These are phyloP conservation scores for Micromonas commoda DNA, from an alignment of 139 green algal species.

Conservation along the genomic window DNA sequence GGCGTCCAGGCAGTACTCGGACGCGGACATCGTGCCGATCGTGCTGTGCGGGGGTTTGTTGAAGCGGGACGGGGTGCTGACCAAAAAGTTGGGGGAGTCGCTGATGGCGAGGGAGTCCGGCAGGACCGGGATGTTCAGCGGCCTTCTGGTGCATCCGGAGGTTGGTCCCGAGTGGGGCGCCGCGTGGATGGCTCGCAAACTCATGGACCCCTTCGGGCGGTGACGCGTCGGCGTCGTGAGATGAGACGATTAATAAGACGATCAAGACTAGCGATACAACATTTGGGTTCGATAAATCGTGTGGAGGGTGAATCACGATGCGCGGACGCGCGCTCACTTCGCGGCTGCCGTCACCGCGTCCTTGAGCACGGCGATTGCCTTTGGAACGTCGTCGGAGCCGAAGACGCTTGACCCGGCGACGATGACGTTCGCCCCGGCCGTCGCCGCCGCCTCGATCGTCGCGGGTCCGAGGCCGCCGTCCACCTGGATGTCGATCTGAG, in stretches of 20 bases:
- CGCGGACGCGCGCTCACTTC: too few species aligned
- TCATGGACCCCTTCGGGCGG: neutral
- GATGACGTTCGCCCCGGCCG: conserved; percentile 75
- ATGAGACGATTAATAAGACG: too few species aligned
- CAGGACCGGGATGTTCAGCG: neutral
- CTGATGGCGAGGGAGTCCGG: neutral
- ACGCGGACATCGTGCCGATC: too few species aligned
- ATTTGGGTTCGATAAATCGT: too few species aligned
- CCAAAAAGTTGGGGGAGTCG: too few species aligned
- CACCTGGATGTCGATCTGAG: conserved; percentile 67
- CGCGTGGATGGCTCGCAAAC: neutral
- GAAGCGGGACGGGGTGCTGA: too few species aligned
- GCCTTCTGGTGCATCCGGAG: neutral
- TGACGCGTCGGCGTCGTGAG: too few species aligned
- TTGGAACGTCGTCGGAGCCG: conserved; percentile 41
- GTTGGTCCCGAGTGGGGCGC: neutral
- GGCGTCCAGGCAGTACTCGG: neutral
- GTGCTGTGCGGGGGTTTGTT: too few species aligned
- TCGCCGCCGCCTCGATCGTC: conserved; percentile 57
- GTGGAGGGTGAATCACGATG: too few species aligned
- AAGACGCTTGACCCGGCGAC: conserved; percentile 80
- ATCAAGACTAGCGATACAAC: too few species aligned
- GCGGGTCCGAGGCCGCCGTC: conserved; percentile 63
- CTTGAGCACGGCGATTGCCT: neutral
- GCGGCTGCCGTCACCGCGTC: neutral